Base-by-base conservation (phyloP, 129 eudicot genomes). In the Lactuca saligna region DNA sequence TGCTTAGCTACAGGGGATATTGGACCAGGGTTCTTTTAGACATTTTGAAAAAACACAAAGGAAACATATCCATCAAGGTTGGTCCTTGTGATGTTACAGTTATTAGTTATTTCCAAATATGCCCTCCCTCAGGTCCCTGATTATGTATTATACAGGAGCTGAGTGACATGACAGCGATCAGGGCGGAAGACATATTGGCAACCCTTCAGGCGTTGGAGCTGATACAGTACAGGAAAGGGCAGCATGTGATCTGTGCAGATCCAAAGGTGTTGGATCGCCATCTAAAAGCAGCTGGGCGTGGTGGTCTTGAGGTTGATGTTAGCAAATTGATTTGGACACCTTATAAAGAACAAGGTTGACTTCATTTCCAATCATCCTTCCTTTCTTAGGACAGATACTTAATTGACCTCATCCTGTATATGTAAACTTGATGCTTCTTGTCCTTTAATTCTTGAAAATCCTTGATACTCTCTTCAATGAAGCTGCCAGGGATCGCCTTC, bases 251-350 rank as follows among this genome's bases (percentile, higher is more conserved):
- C 35, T 89, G 96, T 63, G 98, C 98, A 39, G 98, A 93, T 79
- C 98, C 98, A 2, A 89, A 93, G 91, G 92, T 93, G 7, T 75
- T 93, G 74, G 98, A 89, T 58, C 95, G 95, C 37, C 96, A 93
- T 70, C 75, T 92, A 57, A 92, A 86, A 83, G 98, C 98, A 61
- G 98, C 98, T 2, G 96, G 96, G 17, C 87, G 91, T 48, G 96
- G 92, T 60, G 98, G 91, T 74, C 90, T 89, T 35, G 98, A 89
- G 17, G 95, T 89, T 6, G 95, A 93, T 78, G 98, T 83, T 33
- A 84, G 92, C 77, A 93, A 89, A 71, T 75, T 93, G 82, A 93
- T 93, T 56, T 93, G 98, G 98, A 93, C 98, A 63, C 98, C 98
- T 74, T 93, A 89, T 70, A 93, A 89, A 81, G 98, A 93, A 69